Base-by-base conservation (phyloP, 768 basidiomycete genomes). In the Cystobasidium ongulense region DNA sequence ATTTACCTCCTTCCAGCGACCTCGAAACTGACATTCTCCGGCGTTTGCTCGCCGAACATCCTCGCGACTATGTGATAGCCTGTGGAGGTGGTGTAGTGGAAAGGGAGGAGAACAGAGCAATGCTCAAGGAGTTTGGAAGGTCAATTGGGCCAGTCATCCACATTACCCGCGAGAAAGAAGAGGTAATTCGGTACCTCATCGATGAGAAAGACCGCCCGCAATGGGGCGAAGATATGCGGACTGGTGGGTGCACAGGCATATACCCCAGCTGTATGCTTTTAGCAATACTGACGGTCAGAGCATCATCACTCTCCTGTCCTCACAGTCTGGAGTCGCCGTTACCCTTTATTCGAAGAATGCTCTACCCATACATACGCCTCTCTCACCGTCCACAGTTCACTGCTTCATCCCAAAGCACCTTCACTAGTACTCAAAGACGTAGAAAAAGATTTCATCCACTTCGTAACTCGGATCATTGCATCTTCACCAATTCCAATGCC, bases 41-140 rank as follows among this genome's bases (percentile, higher is more conserved):
- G 23, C 86, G 89, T 39, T 83, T 96, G 33, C 83, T 95, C 29
- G 77, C 81, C 13, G 82, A 84, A 13, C 84, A 86, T 53, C 83
- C 85, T 43, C 81, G 84, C 1, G 84, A 84, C 33, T 87, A 90
- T 80, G 85, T 97, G 39, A 86, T 97, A 80, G 91, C 90, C 75
- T 87, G 95, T 25, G 95, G 95, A 5, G 95, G 95, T 1, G 95
- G 95, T 0, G 88, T 97, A 72, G 92, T 98, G n/a, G 95, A 99
- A 81, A 89, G 88, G 0, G 85, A 87, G 0, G 85, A 83, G 50
- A 89, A 91, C 11, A 84, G 94, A 31, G 84, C 89, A 23, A 77
- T 90, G 11, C 84, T 99, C 74, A 84, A 86, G 81, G 80, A 83
- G 21, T 93, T 90, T 80, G 59, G 27, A n/a, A 82, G 83, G 31